These are phyloP conservation scores for Starmerella asiatica DNA, from an alignment of 805 yeast species.

Conservation along the genomic window DNA sequence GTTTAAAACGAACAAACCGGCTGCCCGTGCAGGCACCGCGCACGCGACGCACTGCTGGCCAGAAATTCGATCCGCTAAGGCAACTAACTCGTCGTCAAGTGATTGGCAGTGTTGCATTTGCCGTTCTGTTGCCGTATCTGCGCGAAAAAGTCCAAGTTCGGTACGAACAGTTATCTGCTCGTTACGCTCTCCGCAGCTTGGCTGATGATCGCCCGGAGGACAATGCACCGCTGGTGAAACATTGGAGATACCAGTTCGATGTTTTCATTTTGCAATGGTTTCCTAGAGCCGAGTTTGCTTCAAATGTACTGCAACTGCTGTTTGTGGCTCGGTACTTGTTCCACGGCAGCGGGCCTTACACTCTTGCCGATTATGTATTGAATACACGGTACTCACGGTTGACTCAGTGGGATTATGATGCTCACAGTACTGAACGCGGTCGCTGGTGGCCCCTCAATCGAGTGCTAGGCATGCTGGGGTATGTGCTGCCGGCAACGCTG, in stretches of 20 bases:
- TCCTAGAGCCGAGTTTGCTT: slow-evolving; percentile 41
- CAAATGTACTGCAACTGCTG: slow-evolving; percentile 39
- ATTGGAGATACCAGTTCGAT: slow-evolving; percentile 24
- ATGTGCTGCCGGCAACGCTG: slow-evolving; percentile 64
- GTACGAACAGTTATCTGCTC: slow-evolving; percentile 51
- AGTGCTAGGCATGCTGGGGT: slow-evolving; percentile 19
- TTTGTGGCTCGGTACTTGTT: slow-evolving; percentile 54
- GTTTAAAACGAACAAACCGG: slow-evolving; percentile 48
- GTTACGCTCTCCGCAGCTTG: slow-evolving; percentile 39
- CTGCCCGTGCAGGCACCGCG: slow-evolving; percentile 23
- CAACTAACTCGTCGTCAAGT: slow-evolving; percentile 43
- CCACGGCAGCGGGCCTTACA: slow-evolving; percentile 50
- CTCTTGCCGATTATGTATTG: slow-evolving; percentile 46
- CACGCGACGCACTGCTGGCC: slow-evolving; percentile 25
- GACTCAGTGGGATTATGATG: slow-evolving; percentile 23
- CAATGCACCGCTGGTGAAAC: slow-evolving; percentile 16
- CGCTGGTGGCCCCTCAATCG: not conserved
- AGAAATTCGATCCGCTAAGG: slow-evolving; percentile 37
- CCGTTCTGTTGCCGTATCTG: slow-evolving; percentile 56
- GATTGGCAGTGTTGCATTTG: slow-evolving; percentile 35
- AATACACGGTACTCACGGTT: slow-evolving; percentile 54
- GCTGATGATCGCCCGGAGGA: slow-evolving; percentile 21
- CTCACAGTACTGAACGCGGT: slow-evolving; percentile 3
- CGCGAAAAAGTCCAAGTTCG: slow-evolving; percentile 51
- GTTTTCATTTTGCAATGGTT: slow-evolving; percentile 41